Conservation (phyloP, 768 basidiomycete genomes). For the Lactarius deliciosus region DNA sequence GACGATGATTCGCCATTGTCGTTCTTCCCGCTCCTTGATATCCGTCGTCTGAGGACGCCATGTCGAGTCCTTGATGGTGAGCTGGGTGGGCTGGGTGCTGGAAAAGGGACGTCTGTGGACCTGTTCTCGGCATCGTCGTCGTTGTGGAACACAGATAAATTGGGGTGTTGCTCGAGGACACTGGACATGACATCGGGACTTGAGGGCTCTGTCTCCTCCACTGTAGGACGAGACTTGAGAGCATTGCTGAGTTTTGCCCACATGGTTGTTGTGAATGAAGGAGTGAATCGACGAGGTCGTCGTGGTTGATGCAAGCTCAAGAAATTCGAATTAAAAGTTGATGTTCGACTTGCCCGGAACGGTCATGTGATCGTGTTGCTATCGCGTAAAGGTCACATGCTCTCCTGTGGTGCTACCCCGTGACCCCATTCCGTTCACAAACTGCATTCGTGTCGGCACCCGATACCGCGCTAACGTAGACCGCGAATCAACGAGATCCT, state of each 20-base stretch:
- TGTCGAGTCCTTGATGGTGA: constrained; percentile 28
- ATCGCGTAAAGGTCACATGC: constrained; percentile 17
- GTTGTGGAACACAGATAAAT: constrained; percentile 16
- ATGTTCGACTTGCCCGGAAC: constrained; percentile 25
- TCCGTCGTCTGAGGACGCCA: constrained; percentile 28
- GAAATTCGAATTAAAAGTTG: background rate
- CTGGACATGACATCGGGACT: constrained; percentile 21
- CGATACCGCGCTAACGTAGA: background rate
- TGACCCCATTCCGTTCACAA: background rate
- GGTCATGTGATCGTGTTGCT: constrained; percentile 24
- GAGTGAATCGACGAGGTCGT: constrained; percentile 9
- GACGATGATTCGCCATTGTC: constrained; percentile 24
- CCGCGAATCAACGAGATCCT: constrained; percentile 1
- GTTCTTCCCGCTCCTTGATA: constrained; percentile 25
- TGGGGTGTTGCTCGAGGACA: constrained; percentile 24
- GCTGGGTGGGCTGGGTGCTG: constrained; percentile 26
- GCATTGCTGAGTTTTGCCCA: constrained; percentile 27
- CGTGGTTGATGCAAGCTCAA: constrained; percentile 20
- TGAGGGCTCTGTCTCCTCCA: constrained; percentile 19
- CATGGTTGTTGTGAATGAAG: constrained; percentile 20
- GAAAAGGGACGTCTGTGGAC: constrained; percentile 23
- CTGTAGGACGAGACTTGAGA: constrained; percentile 22
- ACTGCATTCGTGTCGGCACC: background rate
- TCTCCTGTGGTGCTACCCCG: background rate
- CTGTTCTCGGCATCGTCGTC: constrained; percentile 19